Evolutionary conservation across 805 yeast genomes (phyloP).

Genomic region (Nadsonia fulvescens): DNA sequence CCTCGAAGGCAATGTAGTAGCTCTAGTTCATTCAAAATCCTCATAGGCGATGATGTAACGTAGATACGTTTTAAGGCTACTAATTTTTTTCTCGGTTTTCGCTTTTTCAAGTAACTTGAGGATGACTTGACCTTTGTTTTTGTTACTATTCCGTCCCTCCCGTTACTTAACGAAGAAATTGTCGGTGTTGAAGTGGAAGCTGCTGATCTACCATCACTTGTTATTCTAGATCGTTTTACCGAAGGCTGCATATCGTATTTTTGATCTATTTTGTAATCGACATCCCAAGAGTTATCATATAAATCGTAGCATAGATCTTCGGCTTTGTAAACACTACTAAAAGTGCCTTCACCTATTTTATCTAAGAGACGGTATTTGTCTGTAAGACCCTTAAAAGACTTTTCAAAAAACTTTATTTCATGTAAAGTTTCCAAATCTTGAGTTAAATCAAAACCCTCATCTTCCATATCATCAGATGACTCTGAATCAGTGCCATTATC

Average conservation of each 20-base stretch:
- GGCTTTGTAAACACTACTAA: constrained; percentile 44
- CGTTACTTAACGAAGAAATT: no score
- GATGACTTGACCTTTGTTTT: constrained; percentile 2
- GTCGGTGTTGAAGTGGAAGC: no score
- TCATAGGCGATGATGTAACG: constrained; percentile 84
- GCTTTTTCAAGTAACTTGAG: constrained; percentile 5
- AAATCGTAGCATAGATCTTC: constrained; percentile 27
- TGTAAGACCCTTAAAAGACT: constrained; percentile 34
- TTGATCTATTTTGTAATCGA: constrained; percentile 7
- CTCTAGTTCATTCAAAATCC: constrained; percentile 78
- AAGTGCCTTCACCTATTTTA: constrained; percentile 52
- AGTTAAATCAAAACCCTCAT: neutral
- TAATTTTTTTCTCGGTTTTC: constrained; percentile 8
- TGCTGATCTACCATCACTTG: no score
- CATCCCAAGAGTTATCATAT: constrained; percentile 17
- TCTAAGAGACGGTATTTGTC: constrained; percentile 32
- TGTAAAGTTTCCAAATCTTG: constrained; percentile 4
- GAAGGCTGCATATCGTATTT: no score
- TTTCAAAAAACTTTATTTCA: constrained; percentile 13
- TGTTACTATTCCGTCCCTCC: no score
- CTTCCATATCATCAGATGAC: neutral
- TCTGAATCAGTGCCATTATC: neutral
- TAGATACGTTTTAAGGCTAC: constrained; percentile 90
- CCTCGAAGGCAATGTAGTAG: constrained; percentile 24
- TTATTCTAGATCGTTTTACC: no score